phyloP scores from a whole-genome alignment of 352 stramenopile genomes.

The Pythium periplocum region DNA sequence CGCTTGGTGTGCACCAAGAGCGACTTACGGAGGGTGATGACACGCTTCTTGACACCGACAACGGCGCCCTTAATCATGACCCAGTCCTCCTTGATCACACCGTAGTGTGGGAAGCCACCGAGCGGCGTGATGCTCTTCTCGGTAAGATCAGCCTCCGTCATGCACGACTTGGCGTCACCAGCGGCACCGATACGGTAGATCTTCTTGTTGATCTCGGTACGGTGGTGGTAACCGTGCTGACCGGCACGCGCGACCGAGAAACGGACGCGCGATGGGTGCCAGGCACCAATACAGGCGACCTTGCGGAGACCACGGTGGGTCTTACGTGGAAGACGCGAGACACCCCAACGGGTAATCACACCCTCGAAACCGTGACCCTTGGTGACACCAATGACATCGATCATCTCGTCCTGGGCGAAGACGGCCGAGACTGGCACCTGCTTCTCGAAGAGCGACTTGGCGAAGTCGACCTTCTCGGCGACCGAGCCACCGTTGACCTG shows the following conservation, averaged over 20 bases:
- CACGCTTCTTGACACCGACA: slow-evolving; percentile 98
- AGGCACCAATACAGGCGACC: slow-evolving; percentile 99
- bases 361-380: slow-evolving; percentile 99
- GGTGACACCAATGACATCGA: slow-evolving; percentile 98
- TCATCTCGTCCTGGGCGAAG: slow-evolving; percentile 96
- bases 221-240: slow-evolving; percentile 99
- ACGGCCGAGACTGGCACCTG: slow-evolving; percentile 96
- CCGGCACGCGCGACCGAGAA: slow-evolving; percentile 98
- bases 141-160: slow-evolving; percentile 99
- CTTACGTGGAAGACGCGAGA: slow-evolving; percentile 99
- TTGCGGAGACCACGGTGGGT: slow-evolving; percentile 99
- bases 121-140: slow-evolving; percentile 99
- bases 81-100: slow-evolving; percentile 99
- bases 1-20: slow-evolving; percentile 96
- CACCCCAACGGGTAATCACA: slow-evolving; percentile 99
- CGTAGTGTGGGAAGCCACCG: slow-evolving; percentile 99
- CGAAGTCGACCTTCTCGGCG: slow-evolving; percentile 99
- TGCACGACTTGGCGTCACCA: slow-evolving; percentile 92
- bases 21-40: slow-evolving; percentile 98
- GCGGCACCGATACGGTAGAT: slow-evolving; percentile 98
- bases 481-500: slow-evolving; percentile 99
- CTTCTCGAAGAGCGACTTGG: slow-evolving; percentile 99
- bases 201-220: slow-evolving; percentile 99
- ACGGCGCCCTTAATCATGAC: slow-evolving; percentile 99
- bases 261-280: slow-evolving; percentile 98